These are phyloP conservation scores for Phoma sp. DNA, from an alignment of 2,329 filamentous ascomycete genomes.

Conservation along the genomic window DNA sequence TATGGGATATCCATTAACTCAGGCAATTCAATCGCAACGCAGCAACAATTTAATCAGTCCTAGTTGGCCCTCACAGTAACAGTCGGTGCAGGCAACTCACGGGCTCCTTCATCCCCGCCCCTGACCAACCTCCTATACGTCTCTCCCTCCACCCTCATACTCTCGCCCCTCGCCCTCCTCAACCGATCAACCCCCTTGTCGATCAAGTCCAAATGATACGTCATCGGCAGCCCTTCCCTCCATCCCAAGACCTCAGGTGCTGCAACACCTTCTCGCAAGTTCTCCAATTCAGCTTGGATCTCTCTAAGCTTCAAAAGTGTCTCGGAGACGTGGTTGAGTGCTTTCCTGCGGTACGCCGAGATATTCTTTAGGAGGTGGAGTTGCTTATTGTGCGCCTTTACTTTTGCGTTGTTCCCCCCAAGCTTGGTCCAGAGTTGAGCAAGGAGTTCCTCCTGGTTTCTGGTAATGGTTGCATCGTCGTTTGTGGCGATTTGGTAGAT, in stretches of 20 bases:
- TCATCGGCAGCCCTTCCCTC: conserved; percentile 66
- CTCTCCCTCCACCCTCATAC: conserved; percentile 67
- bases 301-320: conserved; percentile 76
- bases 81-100: conserved; percentile 24
- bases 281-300: conserved; percentile 74
- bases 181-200: conserved; percentile 75
- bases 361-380: conserved; percentile 71
- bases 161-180: conserved; percentile 67
- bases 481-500: conserved; percentile 74
- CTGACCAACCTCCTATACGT: conserved; percentile 28
- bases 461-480: conserved; percentile 66
- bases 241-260: conserved; percentile 68
- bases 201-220: conserved; percentile 79
- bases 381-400: conserved; percentile 69
- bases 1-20: background rate
- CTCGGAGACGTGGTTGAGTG: conserved; percentile 71
- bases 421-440: conserved; percentile 76
- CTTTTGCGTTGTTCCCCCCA: conserved; percentile 69
- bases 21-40: background rate
- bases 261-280: conserved; percentile 74
- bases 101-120: conserved; percentile 18
- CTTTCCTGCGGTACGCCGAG: conserved; percentile 69
- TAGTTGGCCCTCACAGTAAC: conserved; percentile 23
- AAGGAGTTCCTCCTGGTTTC: conserved; percentile 70
- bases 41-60: background rate